Evolutionary conservation across 2,329 filamentous ascomycete species (phyloP).

Genomic region (Chaetothyriales sp.): DNA sequence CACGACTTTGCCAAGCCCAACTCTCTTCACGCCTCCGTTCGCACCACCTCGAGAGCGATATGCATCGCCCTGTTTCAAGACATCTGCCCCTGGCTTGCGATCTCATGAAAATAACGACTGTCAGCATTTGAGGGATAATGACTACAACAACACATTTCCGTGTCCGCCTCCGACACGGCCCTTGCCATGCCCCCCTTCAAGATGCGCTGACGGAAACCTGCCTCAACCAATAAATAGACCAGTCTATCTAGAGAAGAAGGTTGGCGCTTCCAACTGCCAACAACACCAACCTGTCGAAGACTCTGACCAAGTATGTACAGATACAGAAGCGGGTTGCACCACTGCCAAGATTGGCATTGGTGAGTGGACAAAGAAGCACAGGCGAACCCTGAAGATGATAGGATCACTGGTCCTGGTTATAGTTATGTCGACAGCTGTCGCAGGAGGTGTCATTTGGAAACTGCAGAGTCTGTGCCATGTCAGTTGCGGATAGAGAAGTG

Average conservation of each 20-base stretch:
- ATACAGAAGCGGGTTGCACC: neutral
- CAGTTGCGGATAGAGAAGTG: neutral
- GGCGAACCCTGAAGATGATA: constrained; percentile 6
- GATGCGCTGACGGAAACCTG: neutral
- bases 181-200: neutral
- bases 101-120: too few species aligned
- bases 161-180: neutral
- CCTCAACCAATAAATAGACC: neutral
- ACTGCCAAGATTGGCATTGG: neutral
- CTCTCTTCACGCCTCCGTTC: neutral
- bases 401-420: constrained; percentile 4
- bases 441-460: constrained; percentile 8
- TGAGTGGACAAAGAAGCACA: neutral
- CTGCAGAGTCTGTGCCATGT: neutral
- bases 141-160: neutral
- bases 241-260: neutral
- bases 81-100: too few species aligned
- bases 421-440: constrained; percentile 4
- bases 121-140: too few species aligned
- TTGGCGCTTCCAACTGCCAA: neutral
- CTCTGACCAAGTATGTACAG: neutral
- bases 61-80: neutral
- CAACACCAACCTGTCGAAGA: neutral
- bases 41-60: neutral
- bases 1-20: constrained; percentile 1